These are phyloP conservation scores for Heterobasidion occidentale DNA, from an alignment of 1,284 basidiomycete genomes.

Conservation along the genomic window DNA sequence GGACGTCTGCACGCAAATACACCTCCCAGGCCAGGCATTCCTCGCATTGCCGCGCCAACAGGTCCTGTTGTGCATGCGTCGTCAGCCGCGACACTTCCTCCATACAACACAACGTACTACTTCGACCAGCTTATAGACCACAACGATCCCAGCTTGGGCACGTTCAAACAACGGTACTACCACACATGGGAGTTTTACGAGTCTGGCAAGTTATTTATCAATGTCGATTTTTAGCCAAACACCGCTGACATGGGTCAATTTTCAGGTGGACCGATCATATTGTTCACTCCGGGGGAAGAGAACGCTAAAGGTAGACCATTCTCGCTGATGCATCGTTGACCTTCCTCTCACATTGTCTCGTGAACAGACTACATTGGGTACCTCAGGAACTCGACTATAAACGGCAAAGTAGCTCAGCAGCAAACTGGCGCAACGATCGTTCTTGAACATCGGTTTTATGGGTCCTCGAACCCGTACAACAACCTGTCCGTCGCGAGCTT, in stretches of 20 bases:
- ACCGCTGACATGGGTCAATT: not conserved
- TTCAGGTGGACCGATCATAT: conserved; percentile 59
- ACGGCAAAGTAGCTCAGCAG: conserved; percentile 60
- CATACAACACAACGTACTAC: conserved; percentile 39
- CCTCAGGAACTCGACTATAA: conserved; percentile 57
- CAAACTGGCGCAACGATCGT: conserved; percentile 56
- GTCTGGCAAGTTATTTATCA: conserved; percentile 25
- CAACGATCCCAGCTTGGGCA: conserved; percentile 56
- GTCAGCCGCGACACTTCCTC: not conserved
- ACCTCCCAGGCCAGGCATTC: not conserved
- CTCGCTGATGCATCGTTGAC: too few relatives aligned
- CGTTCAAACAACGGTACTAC: conserved; percentile 71
- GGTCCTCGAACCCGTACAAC: conserved; percentile 46
- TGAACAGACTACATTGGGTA: conserved; percentile 31
- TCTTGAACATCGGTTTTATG: conserved; percentile 50
- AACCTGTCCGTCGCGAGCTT: conserved; percentile 54
- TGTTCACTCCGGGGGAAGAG: conserved; percentile 43
- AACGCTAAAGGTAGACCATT: conserved; percentile 31
- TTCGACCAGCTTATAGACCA: conserved; percentile 74
- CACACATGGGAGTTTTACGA: conserved; percentile 57
- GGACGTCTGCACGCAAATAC: not conserved
- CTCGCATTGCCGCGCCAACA: too few relatives aligned
- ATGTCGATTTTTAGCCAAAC: not conserved
- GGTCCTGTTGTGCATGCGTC: not conserved
- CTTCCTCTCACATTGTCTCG: not conserved